Evolutionary conservation across 495 filamentous ascomycete genomes (phyloP).

Genomic region (Oidiodendron maius): DNA sequence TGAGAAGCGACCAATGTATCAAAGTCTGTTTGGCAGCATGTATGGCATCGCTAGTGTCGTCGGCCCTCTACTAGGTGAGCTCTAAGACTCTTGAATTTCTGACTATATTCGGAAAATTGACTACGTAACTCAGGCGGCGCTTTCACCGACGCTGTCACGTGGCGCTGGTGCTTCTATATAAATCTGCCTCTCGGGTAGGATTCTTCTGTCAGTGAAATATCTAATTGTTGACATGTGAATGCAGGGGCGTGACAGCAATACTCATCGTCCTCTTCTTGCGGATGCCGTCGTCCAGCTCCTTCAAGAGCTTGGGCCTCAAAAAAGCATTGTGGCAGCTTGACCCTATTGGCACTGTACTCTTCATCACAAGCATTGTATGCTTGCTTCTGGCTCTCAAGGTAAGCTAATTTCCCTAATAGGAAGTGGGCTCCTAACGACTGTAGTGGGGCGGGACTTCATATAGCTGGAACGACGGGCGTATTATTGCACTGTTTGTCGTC

Average conservation of each 20-base stretch:
- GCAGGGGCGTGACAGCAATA: background rate
- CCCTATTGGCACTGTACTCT: slow-evolving; percentile 55
- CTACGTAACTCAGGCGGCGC: no score
- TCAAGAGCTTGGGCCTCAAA: background rate
- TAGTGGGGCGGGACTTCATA: slow-evolving; percentile 81
- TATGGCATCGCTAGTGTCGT: slow-evolving; percentile 30
- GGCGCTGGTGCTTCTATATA: slow-evolving; percentile 59
- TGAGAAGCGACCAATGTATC: slow-evolving; percentile 39
- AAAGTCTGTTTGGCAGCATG: slow-evolving; percentile 36
- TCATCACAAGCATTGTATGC: slow-evolving; percentile 67
- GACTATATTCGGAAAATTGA: no score
- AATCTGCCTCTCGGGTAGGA: slow-evolving; percentile 35
- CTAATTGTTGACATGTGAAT: no score
- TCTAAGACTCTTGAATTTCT: no score
- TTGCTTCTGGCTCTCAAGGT: slow-evolving; percentile 70
- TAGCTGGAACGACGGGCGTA: slow-evolving; percentile 56
- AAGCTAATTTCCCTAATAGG: no score
- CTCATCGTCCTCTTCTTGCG: background rate
- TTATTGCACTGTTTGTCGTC: slow-evolving; percentile 65
- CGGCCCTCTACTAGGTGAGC: slow-evolving; percentile 51
- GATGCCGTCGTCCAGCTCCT: background rate
- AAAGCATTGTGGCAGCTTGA: slow-evolving; percentile 35
- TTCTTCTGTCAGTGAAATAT: no score
- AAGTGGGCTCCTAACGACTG: no score
- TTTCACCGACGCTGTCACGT: slow-evolving; percentile 44